Base-by-base conservation (phyloP, 768 basidiomycete genomes). In the Hericium alpestre region DNA sequence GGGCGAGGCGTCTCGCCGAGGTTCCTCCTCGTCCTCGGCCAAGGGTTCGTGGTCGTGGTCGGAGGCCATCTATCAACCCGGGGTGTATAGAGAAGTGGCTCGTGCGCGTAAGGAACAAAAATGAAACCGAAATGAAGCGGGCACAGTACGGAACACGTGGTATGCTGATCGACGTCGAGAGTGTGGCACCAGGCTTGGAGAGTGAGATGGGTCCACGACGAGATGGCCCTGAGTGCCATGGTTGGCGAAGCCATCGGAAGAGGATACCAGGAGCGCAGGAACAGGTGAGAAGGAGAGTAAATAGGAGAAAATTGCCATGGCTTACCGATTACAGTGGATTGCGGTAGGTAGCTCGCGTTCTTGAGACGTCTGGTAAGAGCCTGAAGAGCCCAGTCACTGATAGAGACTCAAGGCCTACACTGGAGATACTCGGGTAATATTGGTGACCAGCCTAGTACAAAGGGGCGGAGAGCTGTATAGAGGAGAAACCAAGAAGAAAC, bases 1-100 rank as follows among this genome's bases (percentile, higher is more conserved):
- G 55, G 65, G 50, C 40, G 63, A 56, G 16, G 65, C 56, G 38
- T 64, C 59, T 54, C 56, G 56, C 52, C 56, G 55, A 48, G 59
- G 63, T 43, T 66, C 65, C 64, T 73, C 71, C 56, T 77, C 73
- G 69, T 73, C 71, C 56, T 77, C 73, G 69, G 65, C 67, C 65
- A 74, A 73, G 60, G 71, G 70, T 62, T 60, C 58, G 25, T 58
- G 56, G 15, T 52, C 57, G 38, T 55, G 61, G 55, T 56, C 59
- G 38, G 59, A 58, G 22, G 61, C 59, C 61, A 62, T 32, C 32
- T 32, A 27, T 22, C 59, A 54, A 59, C 8, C 37, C 41, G 12
- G 25, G 55, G 41, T 22, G 38, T 40, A 41, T 32, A 7, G 22
- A n/a, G 46, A 54, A 57, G 57, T 56, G 53, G 41, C 38, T 55